Conservation (phyloP, 192 early-diverging fungal genomes). For the Podila minutissima region DNA sequence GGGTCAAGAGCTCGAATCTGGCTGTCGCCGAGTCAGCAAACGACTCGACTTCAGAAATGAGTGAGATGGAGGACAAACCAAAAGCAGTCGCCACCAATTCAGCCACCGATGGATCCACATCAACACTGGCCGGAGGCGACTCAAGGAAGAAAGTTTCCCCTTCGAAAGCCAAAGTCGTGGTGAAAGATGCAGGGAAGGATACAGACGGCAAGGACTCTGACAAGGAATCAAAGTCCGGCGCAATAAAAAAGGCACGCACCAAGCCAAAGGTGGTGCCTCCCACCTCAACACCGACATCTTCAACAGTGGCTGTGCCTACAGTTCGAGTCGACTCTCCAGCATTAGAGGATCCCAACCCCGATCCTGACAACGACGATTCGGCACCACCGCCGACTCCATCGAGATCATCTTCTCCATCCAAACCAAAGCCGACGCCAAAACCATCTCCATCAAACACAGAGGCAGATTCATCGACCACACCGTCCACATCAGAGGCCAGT, state of each 20-base stretch:
- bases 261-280: slow-evolving; percentile 12
- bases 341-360: slow-evolving; percentile 9
- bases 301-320: slow-evolving; percentile 12
- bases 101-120: neutral
- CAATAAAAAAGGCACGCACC: slow-evolving; percentile 17
- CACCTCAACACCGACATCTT: neutral
- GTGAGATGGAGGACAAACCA: slow-evolving; percentile 42
- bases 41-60: slow-evolving; percentile 42
- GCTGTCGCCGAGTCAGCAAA: slow-evolving; percentile 35
- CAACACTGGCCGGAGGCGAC: neutral
- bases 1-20: slow-evolving; percentile 20
- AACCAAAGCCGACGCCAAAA: slow-evolving; percentile 12
- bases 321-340: slow-evolving; percentile 27
- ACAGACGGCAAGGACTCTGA: slow-evolving; percentile 39
- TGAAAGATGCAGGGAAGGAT: slow-evolving; percentile 26
- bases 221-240: slow-evolving; percentile 27
- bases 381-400: slow-evolving; percentile 16
- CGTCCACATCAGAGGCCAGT: neutral
- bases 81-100: slow-evolving; percentile 4
- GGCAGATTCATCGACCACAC: neutral
- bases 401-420: slow-evolving; percentile 18
- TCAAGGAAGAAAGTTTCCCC: slow-evolving; percentile 17
- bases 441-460: neutral
- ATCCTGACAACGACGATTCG: slow-evolving; percentile 7
- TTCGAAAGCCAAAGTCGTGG: slow-evolving; percentile 25